Evolutionary conservation across 257 asterid genomes (phyloP).

Genomic region (Solanum medicagineum): DNA sequence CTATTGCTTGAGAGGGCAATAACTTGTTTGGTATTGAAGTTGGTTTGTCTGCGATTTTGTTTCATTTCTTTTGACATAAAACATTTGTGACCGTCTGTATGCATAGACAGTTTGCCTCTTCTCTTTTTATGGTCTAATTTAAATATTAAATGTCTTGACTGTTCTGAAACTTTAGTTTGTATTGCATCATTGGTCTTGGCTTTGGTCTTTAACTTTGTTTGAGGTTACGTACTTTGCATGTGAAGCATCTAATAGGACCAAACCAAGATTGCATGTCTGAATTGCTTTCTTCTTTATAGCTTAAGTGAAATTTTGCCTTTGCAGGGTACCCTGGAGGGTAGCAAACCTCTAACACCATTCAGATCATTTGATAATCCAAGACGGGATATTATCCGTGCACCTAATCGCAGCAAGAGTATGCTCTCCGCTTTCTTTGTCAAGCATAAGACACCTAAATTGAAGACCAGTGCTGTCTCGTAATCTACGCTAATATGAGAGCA

Average conservation of each 20-base stretch:
- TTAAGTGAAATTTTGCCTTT: background rate
- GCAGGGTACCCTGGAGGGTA: constrained; percentile 49
- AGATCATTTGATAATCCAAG: constrained; percentile 38
- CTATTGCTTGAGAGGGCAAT: background rate
- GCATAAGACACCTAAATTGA: constrained; percentile 43
- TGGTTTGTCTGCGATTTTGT: background rate
- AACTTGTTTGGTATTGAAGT: background rate
- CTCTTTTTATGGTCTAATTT: background rate
- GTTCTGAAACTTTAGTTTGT: background rate
- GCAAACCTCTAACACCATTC: constrained; percentile 37
- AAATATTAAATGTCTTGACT: background rate
- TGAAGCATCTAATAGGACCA: background rate
- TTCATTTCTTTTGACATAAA: background rate
- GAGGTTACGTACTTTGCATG: background rate
- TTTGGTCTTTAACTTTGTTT: background rate
- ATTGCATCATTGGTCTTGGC: background rate
- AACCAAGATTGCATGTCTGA: background rate
- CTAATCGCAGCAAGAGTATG: constrained; percentile 56
- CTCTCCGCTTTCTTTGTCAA: constrained; percentile 61
- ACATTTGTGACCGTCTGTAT: background rate
- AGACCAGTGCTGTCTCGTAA: constrained; percentile 11
- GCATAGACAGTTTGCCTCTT: background rate
- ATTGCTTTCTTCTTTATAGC: background rate
- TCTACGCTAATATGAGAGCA: background rate
- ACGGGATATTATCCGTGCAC: constrained; percentile 21